Percentiles rank a stretch among this genome's conserved stretches.
Evolutionary conservation across 129 eudicot species (phyloP).

Genomic region (Artemisia argyi): DNA sequence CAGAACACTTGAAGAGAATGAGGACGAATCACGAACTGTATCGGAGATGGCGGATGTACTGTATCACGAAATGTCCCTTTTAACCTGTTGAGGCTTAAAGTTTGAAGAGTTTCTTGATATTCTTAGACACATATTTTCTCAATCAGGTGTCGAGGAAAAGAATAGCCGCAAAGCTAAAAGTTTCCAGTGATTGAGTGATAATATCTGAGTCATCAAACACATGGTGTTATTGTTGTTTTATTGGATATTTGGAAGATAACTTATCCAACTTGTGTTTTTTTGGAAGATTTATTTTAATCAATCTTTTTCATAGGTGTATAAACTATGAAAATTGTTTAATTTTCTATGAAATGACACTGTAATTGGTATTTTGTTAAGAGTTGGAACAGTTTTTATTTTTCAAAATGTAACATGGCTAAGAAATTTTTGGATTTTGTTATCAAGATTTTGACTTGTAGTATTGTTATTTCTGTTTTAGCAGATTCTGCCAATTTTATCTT

Average conservation of each 20-base stretch:
- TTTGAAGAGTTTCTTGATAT: slow-evolving; percentile 71
- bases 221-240: too few species aligned
- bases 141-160: slow-evolving; percentile 82
- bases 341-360: neutral
- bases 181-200: neutral
- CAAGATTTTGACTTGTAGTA: slow-evolving; percentile 2
- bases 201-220: too few species aligned
- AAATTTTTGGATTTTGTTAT: slow-evolving; percentile 23
- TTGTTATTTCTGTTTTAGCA: neutral
- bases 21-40: slow-evolving; percentile 61
- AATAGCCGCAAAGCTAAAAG: slow-evolving; percentile 35
- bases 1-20: slow-evolving; percentile 78
- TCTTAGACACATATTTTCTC: slow-evolving; percentile 64
- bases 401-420: slow-evolving; percentile 16
- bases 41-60: slow-evolving; percentile 94
- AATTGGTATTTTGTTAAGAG: slow-evolving; percentile 16
- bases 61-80: slow-evolving; percentile 73
- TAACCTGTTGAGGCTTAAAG: slow-evolving; percentile 55
- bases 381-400: neutral
- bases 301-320: too few species aligned
- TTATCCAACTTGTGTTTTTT: too few species aligned
- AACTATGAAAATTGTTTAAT: too few species aligned
- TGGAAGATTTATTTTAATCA: too few species aligned
- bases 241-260: too few species aligned
- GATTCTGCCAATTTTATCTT: neutral